phyloP scores from a whole-genome alignment of 371 early-diverging fungal genomes.

The Batrachochytrium dendrobatidis region DNA sequence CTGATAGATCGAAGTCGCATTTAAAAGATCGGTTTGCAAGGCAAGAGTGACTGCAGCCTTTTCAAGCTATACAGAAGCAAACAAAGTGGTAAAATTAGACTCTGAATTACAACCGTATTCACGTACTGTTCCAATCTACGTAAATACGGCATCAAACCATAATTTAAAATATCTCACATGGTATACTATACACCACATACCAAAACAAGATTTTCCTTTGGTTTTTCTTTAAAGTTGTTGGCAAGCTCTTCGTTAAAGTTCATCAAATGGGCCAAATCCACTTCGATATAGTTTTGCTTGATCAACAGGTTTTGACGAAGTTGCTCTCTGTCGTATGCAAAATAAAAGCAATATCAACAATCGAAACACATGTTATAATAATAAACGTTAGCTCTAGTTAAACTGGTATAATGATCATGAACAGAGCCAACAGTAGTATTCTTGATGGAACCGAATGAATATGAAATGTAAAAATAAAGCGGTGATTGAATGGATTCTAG shows the following conservation, averaged over 20 bases:
- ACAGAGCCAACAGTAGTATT: neutral
- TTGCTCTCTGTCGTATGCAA: conserved; percentile 66
- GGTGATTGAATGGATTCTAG: too few species aligned
- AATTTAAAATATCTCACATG: too few species aligned
- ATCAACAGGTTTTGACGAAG: conserved; percentile 72
- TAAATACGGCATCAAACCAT: too few species aligned
- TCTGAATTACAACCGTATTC: too few species aligned
- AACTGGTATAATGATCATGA: neutral
- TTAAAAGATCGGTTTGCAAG: conserved; percentile 25
- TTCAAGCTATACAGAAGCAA: conserved; percentile 61
- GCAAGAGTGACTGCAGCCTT: conserved; percentile 56
- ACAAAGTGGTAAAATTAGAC: neutral
- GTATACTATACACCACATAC: conserved; percentile 33
- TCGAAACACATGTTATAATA: neutral
- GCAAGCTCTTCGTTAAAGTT: conserved; percentile 76
- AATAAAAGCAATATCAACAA: neutral
- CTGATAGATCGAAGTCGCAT: conserved; percentile 47
- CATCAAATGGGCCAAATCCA: conserved; percentile 77
- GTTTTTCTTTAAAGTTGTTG: conserved; percentile 64
- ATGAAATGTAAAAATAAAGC: too few species aligned
- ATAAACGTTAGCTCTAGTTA: neutral
- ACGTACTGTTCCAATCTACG: too few species aligned
- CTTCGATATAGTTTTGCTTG: conserved; percentile 69
- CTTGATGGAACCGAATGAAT: neutral
- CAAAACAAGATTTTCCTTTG: conserved; percentile 75